Conservation (phyloP, 768 basidiomycete genomes). For the Daedaleopsis nitida region DNA sequence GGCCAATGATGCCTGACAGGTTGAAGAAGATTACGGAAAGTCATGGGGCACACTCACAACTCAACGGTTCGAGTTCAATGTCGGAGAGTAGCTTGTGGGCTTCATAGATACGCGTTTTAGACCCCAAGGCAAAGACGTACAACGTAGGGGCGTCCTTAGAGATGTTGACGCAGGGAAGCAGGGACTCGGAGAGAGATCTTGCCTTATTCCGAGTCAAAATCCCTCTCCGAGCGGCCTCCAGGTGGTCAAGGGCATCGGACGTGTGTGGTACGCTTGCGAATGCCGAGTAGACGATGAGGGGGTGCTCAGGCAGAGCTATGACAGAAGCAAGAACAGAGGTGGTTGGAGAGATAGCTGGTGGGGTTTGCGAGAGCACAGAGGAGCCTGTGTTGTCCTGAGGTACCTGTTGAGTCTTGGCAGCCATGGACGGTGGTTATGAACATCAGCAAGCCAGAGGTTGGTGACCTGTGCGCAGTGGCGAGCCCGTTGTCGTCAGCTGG, state of each 20-base stretch:
- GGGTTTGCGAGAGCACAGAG: slow-evolving; percentile 29
- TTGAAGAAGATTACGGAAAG: neutral
- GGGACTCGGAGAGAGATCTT: slow-evolving; percentile 46
- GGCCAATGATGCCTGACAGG: too few relatives aligned
- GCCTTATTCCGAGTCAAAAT: slow-evolving; percentile 43
- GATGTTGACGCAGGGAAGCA: slow-evolving; percentile 54
- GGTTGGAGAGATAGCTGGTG: slow-evolving; percentile 36
- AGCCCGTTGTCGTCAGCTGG: neutral
- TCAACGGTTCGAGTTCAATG: slow-evolving; percentile 51
- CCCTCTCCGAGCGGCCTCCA: slow-evolving; percentile 59
- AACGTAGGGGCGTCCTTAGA: slow-evolving; percentile 46
- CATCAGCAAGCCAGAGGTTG: slow-evolving; percentile 1
- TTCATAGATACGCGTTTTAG: slow-evolving; percentile 33
- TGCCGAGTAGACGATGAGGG: slow-evolving; percentile 48
- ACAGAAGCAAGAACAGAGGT: slow-evolving; percentile 49
- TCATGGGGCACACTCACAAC: slow-evolving; percentile 42
- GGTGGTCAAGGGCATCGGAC: slow-evolving; percentile 37
- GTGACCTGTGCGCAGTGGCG: neutral
- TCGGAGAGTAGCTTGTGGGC: slow-evolving; percentile 36
- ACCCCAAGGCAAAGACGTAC: slow-evolving; percentile 59
- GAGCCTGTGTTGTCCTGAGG: slow-evolving; percentile 35
- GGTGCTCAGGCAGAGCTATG: slow-evolving; percentile 45
- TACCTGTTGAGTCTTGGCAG: slow-evolving; percentile 25
- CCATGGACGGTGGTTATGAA: slow-evolving; percentile 22
- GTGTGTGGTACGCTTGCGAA: slow-evolving; percentile 38